A percentile compares a stretch with the other conserved stretches of the same genome.
These are phyloP conservation scores for Rhodamnia rubescens DNA, from an alignment of 345 rosid species.

Conservation along the genomic window DNA sequence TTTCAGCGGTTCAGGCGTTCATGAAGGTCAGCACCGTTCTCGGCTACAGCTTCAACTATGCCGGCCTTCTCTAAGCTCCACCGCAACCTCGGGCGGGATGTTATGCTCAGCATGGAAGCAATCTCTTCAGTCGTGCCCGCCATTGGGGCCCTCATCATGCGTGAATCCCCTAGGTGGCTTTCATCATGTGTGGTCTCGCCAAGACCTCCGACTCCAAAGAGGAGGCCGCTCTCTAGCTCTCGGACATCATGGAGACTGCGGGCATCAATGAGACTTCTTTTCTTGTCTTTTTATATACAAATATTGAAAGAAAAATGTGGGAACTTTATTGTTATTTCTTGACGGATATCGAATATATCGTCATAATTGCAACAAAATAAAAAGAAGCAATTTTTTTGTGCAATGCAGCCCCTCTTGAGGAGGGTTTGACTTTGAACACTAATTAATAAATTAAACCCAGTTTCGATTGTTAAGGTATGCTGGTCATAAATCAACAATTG, in stretches of 20 bases:
- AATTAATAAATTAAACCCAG: no score
- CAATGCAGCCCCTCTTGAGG: no score
- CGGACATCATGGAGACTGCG: constrained; percentile 68
- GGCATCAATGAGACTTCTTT: constrained; percentile 21
- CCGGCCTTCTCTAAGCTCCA: constrained; percentile 61
- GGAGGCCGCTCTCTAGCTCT: constrained; percentile 41
- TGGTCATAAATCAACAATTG: no score
- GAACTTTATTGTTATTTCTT: no score
- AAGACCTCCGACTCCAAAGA: constrained; percentile 57
- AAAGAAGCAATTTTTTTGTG: no score
- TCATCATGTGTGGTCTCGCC: constrained; percentile 66
- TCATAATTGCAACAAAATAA: no score
- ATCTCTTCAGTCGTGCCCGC: constrained; percentile 52
- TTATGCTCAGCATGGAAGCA: constrained; percentile 75
- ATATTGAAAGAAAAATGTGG: no score
- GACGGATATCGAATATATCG: no score
- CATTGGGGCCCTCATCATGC: constrained; percentile 53
- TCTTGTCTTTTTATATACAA: no score
- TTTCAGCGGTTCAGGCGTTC: constrained; percentile 37
- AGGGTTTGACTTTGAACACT: no score
- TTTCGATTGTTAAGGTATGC: no score
- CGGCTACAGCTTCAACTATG: constrained; percentile 71
- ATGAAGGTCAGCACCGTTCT: constrained; percentile 54
- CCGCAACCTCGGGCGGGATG: constrained; percentile 51
- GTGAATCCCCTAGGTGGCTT: constrained; percentile 95